Evolutionary conservation across 1,284 basidiomycete genomes (phyloP), one percentile per base, ranked within the genome.

Genomic region (Trichosporon asahii): DNA sequence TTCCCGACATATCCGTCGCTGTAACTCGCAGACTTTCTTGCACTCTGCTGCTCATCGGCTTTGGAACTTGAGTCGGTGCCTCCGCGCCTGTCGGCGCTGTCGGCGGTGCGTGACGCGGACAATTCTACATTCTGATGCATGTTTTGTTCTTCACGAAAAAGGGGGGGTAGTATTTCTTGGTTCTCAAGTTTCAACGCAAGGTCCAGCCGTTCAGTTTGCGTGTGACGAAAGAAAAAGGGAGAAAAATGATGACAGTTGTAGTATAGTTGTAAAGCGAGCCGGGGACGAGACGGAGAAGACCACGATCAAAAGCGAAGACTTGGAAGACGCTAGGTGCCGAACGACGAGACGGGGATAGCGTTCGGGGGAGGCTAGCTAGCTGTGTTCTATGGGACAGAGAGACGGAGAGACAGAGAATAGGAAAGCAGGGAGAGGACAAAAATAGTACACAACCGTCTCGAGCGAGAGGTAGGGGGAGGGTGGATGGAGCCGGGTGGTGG

Each of bases 91-190:
- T 3, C 35, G 35, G 35, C 35, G 35, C 31, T 3, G 3, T 33
- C 35, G 35, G 11, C 35, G 35, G 35, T 12, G 11, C 35, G 35
- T 3, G 9, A 3, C 21, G 44, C 44, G 15, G 21, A 53, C 49
- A 53, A 53, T 53, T 53, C 49, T 53, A 53, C 49, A 53, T 53
- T 53, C 49, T 44, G 49, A 53, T 53, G 49, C 49, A 53, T 53
- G 40, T 44, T 44, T 44, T 44, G 40, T 53, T 53, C 21, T 53
- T 53, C 49, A 53, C 49, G 49, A 53, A 25, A 25, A 23, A 9
- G 8, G 21, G 21, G 31, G 31, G 6, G 31, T 33, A 7, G 5
- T 49, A n/a, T n/a, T 18, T n/a, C 18, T 46, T 6, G 9, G n/a
- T 9, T 46, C 44, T 18, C 15, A 15, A n/a, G 7, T 7, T 53